Base-by-base conservation (phyloP, 805 yeast species). In the Starmerella stigmatis region DNA sequence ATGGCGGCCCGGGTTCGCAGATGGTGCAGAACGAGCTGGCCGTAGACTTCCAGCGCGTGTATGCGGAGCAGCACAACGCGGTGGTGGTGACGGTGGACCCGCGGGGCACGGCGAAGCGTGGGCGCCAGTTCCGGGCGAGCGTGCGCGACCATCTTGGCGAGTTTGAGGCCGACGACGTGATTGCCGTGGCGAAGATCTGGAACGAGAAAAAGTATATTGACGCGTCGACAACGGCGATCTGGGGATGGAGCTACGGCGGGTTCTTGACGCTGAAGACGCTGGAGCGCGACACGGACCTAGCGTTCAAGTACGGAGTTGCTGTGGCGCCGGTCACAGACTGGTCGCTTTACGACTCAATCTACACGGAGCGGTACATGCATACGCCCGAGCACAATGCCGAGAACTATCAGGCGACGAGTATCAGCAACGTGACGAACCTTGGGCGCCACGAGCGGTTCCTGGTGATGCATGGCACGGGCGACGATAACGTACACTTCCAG, bases 211-310 rank as follows among this genome's bases (percentile, higher is more conserved):
- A 69, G 2, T 89, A 80, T 57, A 81, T 92, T 33, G 83, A 88
- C 59, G 62, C 67, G 20, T 66, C 71, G 3, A 73, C 75, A 49
- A 78, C 85, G 11, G 94, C 94, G 0, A 75, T 89, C 45, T 92
- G 96, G 89, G 98, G 98, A 8, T 92, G 98, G 98, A 83, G 94
- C 19, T 92, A 89, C 60, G 98, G 98, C 39, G 98, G 97, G 0
- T 92, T 76, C 60, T 73, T 86, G 71, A 86, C 98, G 0, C 71
- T 92, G 55, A 92, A 88, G 64, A 81, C 94, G 0, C 66, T 92
- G 38, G 97, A 92, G 63, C 70, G 71, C 19, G 97, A 92, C 63
- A 71, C 69, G 2, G 85, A 86, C 15, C 66, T 75, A 29, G 75
- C 78, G 13, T 88, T 92, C 71, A 75, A 75, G 47, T 92, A 78